These are phyloP conservation scores for Globisporangium middletonii DNA, from an alignment of 352 stramenopile genomes.

Conservation along the genomic window DNA sequence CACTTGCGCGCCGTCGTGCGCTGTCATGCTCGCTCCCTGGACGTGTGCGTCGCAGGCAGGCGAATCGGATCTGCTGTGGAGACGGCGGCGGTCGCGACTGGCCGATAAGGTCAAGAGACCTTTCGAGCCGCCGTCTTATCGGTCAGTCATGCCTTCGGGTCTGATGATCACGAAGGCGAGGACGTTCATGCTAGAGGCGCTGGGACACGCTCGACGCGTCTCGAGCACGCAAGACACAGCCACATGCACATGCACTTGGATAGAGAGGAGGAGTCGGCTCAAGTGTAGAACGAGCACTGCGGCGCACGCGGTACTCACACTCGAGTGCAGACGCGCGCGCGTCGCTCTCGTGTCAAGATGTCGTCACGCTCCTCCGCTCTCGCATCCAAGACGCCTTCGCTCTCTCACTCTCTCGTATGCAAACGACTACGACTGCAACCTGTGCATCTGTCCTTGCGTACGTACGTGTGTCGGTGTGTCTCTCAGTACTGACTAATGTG, in stretches of 20 bases:
- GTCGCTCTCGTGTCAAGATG: slow-evolving; percentile 10
- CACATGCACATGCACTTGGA: not conserved
- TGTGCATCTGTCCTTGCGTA: not conserved
- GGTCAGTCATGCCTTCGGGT: no score
- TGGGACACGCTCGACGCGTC: not conserved
- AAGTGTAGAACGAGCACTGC: slow-evolving; percentile 27
- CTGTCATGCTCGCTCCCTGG: slow-evolving; percentile 2
- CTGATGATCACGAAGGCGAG: no score
- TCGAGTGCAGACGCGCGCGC: not conserved
- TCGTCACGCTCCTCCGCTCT: slow-evolving; percentile 15
- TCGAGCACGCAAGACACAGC: no score
- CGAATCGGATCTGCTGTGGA: not conserved
- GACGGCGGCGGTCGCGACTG: no score
- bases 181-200: no score
- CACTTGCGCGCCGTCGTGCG: slow-evolving; percentile 10
- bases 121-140: not conserved
- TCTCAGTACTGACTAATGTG: no score
- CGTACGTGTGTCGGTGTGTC: not conserved
- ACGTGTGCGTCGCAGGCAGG: no score
- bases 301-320: not conserved
- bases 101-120: no score
- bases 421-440: no score
- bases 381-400: slow-evolving; percentile 2
- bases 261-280: slow-evolving; percentile 22
- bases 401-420: not conserved